A percentile compares a stretch with the other conserved stretches of the same genome.
These are phyloP conservation scores for Salix dunnii DNA, from an alignment of 345 rosid genomes.

Conservation along the genomic window DNA sequence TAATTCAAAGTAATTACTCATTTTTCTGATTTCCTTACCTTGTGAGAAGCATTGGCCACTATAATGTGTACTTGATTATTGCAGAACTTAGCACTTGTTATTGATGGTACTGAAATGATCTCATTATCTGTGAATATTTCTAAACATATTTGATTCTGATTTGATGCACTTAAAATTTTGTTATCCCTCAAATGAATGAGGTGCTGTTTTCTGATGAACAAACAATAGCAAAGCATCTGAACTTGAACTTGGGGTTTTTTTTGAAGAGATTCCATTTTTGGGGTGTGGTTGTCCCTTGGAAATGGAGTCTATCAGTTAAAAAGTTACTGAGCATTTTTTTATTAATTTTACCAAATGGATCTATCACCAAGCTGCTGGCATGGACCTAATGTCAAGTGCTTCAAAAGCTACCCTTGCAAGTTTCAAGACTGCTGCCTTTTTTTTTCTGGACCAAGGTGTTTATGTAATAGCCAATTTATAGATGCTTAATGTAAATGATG, in stretches of 20 bases:
- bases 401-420: background rate
- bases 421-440: background rate
- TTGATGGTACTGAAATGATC: background rate
- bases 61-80: background rate
- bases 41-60: background rate
- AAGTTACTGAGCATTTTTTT: background rate
- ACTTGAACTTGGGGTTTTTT: background rate
- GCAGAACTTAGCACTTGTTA: background rate
- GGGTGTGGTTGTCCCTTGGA: background rate
- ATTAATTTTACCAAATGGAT: background rate
- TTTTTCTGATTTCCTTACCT: background rate
- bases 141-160: constrained; percentile 1
- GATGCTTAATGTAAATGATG: background rate
- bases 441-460: background rate
- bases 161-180: background rate
- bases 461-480: background rate
- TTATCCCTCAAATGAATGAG: background rate
- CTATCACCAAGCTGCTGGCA: background rate
- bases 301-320: background rate
- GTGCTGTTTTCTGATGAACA: background rate
- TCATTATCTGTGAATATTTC: background rate
- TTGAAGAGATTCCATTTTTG: constrained; percentile 1
- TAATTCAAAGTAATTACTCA: background rate
- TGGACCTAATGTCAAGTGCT: background rate
- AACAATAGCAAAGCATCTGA: background rate